Evolutionary conservation across 768 basidiomycete species (phyloP), one percentile per base, ranked within the genome.

Genomic region (Galerina sulciceps): DNA sequence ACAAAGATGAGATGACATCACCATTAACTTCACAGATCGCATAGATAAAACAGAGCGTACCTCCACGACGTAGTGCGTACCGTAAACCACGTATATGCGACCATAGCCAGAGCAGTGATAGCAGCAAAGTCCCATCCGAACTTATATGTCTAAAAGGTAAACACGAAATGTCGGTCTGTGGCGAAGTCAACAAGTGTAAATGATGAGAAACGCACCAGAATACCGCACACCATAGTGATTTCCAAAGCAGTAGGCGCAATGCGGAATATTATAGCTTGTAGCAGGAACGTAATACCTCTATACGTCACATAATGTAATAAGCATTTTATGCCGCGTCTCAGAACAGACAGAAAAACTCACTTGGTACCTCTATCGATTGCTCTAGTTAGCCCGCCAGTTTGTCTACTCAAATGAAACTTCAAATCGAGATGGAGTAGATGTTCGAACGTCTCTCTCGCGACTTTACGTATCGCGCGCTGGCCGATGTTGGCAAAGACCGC

Each of bases 311-410:
- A 42, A 40, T 48, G 47, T 34, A 46, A 36, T 42, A 1, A 10
- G 62, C 18, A 22, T 22, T 49, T 10, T 17, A 4, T 14, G 6
- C 14, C n/a, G 31, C 15, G 6, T 31, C 26, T 31, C 6, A 36
- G 14, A 47, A 15, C n/a, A 43, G 44, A 43, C 56, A 56, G 36
- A 63, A 17, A 31, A 10, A 70, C 83, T 66, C 65, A 97, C 94
- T 99, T 99, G 34, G 97, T 98, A 34, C 97, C 97, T 13, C 97
- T 84, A 71, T 99, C 97, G 63, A 99, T 99, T 4, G 97, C 97
- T 42, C 97, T 79, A 2, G 95, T 98, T 44, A 99, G 80, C 1
- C 97, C 97, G 23, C 97, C 97, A 0, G 97, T 99, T 69, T 99
- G 96, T 36, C 96, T 76, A 15, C 89, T 87, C 31, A 99, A 81